These are phyloP conservation scores for Malassezia psittaci DNA, from an alignment of 1,284 basidiomycete genomes.

Conservation along the genomic window DNA sequence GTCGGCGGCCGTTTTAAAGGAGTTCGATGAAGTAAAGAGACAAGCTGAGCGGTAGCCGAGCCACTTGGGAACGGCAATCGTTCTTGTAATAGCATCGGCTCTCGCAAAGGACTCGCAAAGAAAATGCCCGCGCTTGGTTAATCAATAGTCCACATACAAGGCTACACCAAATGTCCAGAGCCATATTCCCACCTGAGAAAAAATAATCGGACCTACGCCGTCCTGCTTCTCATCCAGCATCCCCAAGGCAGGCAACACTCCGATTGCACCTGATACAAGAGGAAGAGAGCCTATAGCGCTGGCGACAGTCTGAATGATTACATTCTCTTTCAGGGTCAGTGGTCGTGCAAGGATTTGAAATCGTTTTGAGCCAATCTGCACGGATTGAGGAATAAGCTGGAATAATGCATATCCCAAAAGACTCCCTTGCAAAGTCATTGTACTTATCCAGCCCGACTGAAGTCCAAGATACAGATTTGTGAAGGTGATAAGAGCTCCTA, in stretches of 20 bases:
- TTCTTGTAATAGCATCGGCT: slow-evolving; percentile 90
- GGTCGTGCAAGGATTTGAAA: slow-evolving; percentile 48
- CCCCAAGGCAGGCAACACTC: slow-evolving; percentile 79
- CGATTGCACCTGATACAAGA: slow-evolving; percentile 71
- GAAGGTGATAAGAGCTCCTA: slow-evolving; percentile 65
- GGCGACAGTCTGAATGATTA: slow-evolving; percentile 82
- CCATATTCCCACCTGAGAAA: slow-evolving; percentile 63
- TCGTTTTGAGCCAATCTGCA: slow-evolving; percentile 17
- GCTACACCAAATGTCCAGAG: slow-evolving; percentile 78
- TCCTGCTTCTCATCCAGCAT: slow-evolving; percentile 66
- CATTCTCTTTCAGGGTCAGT: slow-evolving; percentile 76
- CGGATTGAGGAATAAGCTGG: slow-evolving; percentile 51
- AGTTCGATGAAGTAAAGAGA: slow-evolving; percentile 68
- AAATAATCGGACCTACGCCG: slow-evolving; percentile 62
- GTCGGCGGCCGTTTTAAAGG: slow-evolving; percentile 4
- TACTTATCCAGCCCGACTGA: slow-evolving; percentile 65
- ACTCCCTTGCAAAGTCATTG: slow-evolving; percentile 91
- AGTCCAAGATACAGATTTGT: slow-evolving; percentile 68
- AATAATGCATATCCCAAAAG: slow-evolving; percentile 82
- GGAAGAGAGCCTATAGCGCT: slow-evolving; percentile 71
- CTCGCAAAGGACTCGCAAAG: slow-evolving; percentile 79
- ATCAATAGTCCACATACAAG: slow-evolving; percentile 62
- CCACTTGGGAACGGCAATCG: slow-evolving; percentile 86
- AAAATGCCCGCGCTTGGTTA: slow-evolving; percentile 62
- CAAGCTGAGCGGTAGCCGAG: slow-evolving; percentile 86